phyloP scores from a whole-genome alignment of 1,139 yeast species.

The Diutina scorzettiae region DNA sequence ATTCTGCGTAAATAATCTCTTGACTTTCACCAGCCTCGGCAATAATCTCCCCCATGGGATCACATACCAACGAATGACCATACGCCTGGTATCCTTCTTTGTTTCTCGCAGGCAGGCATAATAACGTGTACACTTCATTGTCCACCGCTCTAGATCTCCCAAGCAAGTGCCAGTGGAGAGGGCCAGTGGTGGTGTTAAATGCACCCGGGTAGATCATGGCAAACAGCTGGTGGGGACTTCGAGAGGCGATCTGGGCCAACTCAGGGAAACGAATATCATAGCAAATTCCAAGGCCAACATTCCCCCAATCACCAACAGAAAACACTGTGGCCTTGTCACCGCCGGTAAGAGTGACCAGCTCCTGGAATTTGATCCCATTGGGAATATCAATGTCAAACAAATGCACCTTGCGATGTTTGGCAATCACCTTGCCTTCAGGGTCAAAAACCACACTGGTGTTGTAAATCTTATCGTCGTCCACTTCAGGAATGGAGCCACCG shows the following conservation, averaged over 20 bases:
- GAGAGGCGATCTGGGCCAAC: conserved; percentile 68
- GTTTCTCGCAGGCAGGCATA: conserved; percentile 87
- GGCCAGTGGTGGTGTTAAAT: conserved; percentile 91
- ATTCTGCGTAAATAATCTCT: conserved; percentile 67
- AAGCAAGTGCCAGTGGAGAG: conserved; percentile 83
- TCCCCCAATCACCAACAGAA: conserved; percentile 57
- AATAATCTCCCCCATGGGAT: conserved; percentile 67
- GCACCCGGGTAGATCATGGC: conserved; percentile 95
- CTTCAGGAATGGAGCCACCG: conserved; percentile 91
- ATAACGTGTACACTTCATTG: conserved; percentile 66
- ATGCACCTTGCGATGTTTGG: conserved; percentile 82
- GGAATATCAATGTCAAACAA: conserved; percentile 89
- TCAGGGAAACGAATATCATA: conserved; percentile 92
- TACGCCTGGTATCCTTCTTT: conserved; percentile 73
- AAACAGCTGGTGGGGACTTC: conserved; percentile 57
- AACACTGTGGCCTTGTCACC: conserved; percentile 76
- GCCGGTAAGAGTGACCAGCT: conserved; percentile 60
- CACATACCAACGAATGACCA: conserved; percentile 83
- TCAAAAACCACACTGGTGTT: conserved; percentile 75
- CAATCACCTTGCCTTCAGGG: conserved; percentile 61
- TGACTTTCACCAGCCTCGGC: conserved; percentile 83
- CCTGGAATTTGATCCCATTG: conserved; percentile 76
- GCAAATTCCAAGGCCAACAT: conserved; percentile 81
- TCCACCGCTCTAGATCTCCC: conserved; percentile 86
- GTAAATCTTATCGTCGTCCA: conserved; percentile 46